Evolutionary conservation across 768 basidiomycete species (phyloP), one percentile per base, ranked within the genome.

Genomic region (Lepiota subincarnata): DNA sequence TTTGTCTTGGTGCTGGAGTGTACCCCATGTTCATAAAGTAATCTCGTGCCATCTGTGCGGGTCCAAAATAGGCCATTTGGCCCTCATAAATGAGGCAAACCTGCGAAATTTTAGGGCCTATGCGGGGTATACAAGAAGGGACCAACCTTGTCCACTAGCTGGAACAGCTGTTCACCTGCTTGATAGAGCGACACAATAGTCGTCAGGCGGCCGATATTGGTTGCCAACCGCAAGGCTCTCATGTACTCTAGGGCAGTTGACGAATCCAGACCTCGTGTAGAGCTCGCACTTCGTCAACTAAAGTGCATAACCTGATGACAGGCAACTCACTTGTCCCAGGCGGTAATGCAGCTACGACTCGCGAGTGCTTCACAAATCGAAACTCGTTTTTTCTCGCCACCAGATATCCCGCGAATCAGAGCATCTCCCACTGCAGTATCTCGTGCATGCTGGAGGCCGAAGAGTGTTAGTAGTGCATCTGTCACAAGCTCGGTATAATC

Each of bases 101-200:
- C 31, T 31, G 31, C 8, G 31, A 3, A 31, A 31, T 4, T 31
- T 31, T 7, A 31, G 7, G 31, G 8, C 10, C 10, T 31, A 1
- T 7, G 7, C 31, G 10, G 7, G 31, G 31, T 8, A 31, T 7
- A 31, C 31, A 31, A 31, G 31, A 31, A 31, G 31, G 2, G 10
- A 8, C 31, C 6, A 28, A 92, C 86, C 64, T 91, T 89, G 76
- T 91, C 87, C 62, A 92, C 92, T 38, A 77, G 71, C 20, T 77
- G 53, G 55, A 82, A 86, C 0, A 86, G 63, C 3, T 73, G 73
- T 64, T 92, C 88, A 51, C 85, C 84, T 6, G 88, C 91, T 67
- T 93, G 91, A 67, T 93, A 92, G 35, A 94, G 80, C 0, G 88
- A 86, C 14, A 88, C 87, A 53, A 93, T 78, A 0, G 85, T 89